A percentile compares a stretch with the other conserved stretches of the same genome.
Evolutionary conservation across 306 rosid genomes (phyloP).

Genomic region (Dryas drummondii): DNA sequence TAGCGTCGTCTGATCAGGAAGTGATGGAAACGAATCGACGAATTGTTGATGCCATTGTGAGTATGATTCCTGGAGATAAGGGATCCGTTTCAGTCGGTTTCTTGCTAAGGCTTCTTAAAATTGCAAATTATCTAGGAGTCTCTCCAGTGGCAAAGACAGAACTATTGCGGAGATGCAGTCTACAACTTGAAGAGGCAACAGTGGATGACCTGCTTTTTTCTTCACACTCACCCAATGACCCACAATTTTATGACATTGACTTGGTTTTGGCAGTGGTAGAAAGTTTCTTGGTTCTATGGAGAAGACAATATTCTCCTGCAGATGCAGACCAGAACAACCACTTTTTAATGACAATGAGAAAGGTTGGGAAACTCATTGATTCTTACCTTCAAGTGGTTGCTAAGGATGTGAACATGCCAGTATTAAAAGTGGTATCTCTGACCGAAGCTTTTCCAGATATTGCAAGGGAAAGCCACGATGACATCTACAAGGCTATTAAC

Average conservation of each 20-base stretch:
- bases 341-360: constrained; percentile 53
- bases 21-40: constrained; percentile 44
- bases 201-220: constrained; percentile 71
- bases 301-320: constrained; percentile 53
- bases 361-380: constrained; percentile 79
- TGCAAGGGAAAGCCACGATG: constrained; percentile 70
- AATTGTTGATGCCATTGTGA: constrained; percentile 68
- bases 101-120: constrained; percentile 65
- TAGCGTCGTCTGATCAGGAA: constrained; percentile 28
- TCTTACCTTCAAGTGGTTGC: constrained; percentile 86
- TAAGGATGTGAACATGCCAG: constrained; percentile 68
- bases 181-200: constrained; percentile 78
- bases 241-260: constrained; percentile 64
- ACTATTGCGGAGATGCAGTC: constrained; percentile 65
- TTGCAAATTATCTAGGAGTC: constrained; percentile 55
- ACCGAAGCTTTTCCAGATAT: constrained; percentile 79
- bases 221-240: constrained; percentile 51
- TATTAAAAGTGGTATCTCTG: constrained; percentile 59
- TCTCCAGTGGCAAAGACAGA: constrained; percentile 69
- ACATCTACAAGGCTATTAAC: constrained; percentile 82
- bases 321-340: constrained; percentile 43
- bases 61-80: constrained; percentile 79
- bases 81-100: constrained; percentile 82
- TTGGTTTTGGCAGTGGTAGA: constrained; percentile 66
- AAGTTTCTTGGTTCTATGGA: constrained; percentile 69